Evolutionary conservation across 495 filamentous ascomycete species (phyloP), one percentile per base, ranked within the genome.

Genomic region (Lichenothelia convexa): DNA sequence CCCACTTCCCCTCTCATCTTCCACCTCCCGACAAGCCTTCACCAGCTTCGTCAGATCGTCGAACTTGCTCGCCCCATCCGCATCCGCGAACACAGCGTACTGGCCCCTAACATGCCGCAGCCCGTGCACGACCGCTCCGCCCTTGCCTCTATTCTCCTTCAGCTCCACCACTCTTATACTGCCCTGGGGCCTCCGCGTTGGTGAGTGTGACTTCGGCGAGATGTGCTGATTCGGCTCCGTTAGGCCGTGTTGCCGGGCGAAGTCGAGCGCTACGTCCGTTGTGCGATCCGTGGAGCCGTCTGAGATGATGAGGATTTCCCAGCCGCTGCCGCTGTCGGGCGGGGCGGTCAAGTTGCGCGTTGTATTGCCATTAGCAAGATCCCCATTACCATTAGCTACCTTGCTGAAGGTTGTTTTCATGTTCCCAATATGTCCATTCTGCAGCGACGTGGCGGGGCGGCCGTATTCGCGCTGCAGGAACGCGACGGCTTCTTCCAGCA

Each of bases 281-380:
- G 89, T 97, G 37, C 58, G 64, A 61, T 99, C 89, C 21, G 62
- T 79, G 36, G 78, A 86, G n/a, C 86, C 91, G 55, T 99, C 89
- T 33, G 85, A 81, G 32, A 99, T 71, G 33, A 99, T 60, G n/a
- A 99, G 59, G 41, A 99, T 87, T 55, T 99, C 89, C 75, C 91
- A 99, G 21, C 82, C 84, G 39, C 32, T 43, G 7, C 41, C 38
- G 34, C 35, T 35, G 23, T 42, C 17, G 20, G 30, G 7, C 18
- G 23, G n/a, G 29, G 24, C 11, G 16, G 12, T 9, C 1, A 19
- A 16, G n/a, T 30, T 7, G 18, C 20, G 16, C 1, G 13, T 18
- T 6, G 38, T 11, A 18, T n/a, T 31, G 6, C 17, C n/a, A 16
- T 17, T 21, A 5, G 32, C 11, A 3, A 24, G 9, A 22, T 31